Evolutionary conservation across 2,329 filamentous ascomycete species (phyloP), one percentile per base, ranked within the genome.

Genomic region (Drechslerella dactyloides): DNA sequence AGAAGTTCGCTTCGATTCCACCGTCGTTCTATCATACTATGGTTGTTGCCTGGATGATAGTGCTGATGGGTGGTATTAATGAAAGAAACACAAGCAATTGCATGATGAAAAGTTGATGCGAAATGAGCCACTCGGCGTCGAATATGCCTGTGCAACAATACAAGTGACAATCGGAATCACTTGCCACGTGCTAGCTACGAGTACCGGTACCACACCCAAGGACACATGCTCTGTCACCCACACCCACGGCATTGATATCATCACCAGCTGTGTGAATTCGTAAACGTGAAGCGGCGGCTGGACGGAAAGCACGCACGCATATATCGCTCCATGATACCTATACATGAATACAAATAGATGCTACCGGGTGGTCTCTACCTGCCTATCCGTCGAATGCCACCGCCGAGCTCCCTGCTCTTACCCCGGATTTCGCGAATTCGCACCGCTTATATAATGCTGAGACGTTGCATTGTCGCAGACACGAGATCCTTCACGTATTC

Each of bases 401-500:
- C 6, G 46, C 7, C 46, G 46, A 51, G 46, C 46, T 51, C 46
- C 11, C 37, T 33, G 27, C 27, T 33, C 27, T 33, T 4, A 3
- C 27, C 27, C 27, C 4, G 27, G 8, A 4, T 33, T 4, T 8
- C 27, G 4, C 4, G 27, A 33, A 4, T 33, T 4, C 37, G n/a
- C 37, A 17, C n/a, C n/a, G 37, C 11, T 42, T 42, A 42, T 42
- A 42, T 42, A 42, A 42, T 42, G 37, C 37, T 42, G 37, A 42
- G 37, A 42, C 37, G 37, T 42, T 42, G 37, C 37, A 42, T 15
- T 42, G 37, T 42, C 37, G 37, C 46, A 51, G 46, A 51, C 46
- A 13, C 46, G 46, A 51, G 46, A 51, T 51, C 46, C 46, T 51
- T 51, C 46, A 51, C 46, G n/a, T 51, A 51, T 51, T 46, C 42